Evolutionary conservation across 139 green algal species (phyloP).

Genomic region (Micromonas commoda): DNA sequence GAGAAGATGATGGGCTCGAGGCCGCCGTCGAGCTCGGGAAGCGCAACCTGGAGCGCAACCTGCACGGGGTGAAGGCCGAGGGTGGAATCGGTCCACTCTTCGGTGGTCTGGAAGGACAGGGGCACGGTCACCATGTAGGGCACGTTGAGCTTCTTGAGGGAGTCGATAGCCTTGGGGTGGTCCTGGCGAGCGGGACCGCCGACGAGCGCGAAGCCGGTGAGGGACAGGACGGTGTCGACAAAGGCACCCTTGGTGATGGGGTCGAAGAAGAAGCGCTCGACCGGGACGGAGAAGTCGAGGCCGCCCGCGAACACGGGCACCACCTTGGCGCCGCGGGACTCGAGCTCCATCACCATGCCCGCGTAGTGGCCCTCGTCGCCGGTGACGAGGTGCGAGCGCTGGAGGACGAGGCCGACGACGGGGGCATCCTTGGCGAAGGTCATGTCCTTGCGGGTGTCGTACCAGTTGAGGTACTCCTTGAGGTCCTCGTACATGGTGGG

Average conservation of each 20-base stretch:
- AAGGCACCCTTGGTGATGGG: constrained; percentile 66
- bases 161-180: constrained; percentile 92
- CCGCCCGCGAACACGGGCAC: constrained; percentile 95
- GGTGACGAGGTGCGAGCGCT: constrained; percentile 95
- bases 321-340: constrained; percentile 83
- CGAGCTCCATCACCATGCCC: constrained; percentile 85
- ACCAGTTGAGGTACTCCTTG: constrained; percentile 99
- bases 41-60: constrained; percentile 77
- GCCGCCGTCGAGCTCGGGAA: constrained; percentile 96
- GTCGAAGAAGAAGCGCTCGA: constrained; percentile 99
- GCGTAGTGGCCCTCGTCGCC: constrained; percentile 95
- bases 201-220: constrained; percentile 96
- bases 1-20: constrained; percentile 99
- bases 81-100: constrained; percentile 95
- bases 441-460: constrained; percentile 77
- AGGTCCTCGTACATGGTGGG: constrained; percentile 86
- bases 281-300: constrained; percentile 91
- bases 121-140: constrained; percentile 95
- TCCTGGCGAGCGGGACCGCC: constrained; percentile 86
- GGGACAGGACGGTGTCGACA: constrained; percentile 84
- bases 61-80: constrained; percentile 97
- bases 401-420: constrained; percentile 91
- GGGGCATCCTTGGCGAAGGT: constrained; percentile 77
- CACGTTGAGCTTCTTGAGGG: constrained; percentile 90
- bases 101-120: constrained; percentile 99